Evolutionary conservation across 768 basidiomycete species (phyloP), one percentile per base, ranked within the genome.

Genomic region (Termitomyces eurrhizus): DNA sequence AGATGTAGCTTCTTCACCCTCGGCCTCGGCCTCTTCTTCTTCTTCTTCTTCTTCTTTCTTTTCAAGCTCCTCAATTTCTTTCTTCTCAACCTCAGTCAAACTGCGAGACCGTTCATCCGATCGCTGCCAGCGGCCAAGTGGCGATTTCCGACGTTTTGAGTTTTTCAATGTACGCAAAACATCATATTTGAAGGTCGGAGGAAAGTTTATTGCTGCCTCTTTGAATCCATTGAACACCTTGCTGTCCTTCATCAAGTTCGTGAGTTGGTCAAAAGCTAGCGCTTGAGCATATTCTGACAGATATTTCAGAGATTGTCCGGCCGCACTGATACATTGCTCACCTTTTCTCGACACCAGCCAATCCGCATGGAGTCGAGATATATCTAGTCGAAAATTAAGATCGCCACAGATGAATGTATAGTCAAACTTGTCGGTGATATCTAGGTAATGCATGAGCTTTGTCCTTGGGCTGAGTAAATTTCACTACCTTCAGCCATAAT

Each of bases 141-240:
- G 78, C 9, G 75, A 73, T 39, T 62, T 54, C 41, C 68, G 73
- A 32, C 77, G 75, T 68, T 79, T 81, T 53, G 77, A 67, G 62
- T 77, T 79, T 71, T 85, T 88, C 21, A 80, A 69, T 2, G 82
- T 80, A 29, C 83, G 81, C 57, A 85, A 72, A 7, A 95, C 89
- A 65, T 95, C 89, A 68, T 93, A 94, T 68, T 97, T 97, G 82
- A 95, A 98, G 0, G 95, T 97, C 0, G 95, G 95, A 5, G 93
- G 86, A 64, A 98, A 98, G 66, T 87, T 70, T 61, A 97, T 97
- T 0, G 78, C 74, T 0, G 81, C 92, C 71, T 98, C 95, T 8
- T 75, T 67, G 67, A 97, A 97, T 8, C 93, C 93, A 16, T 77
- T 76, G 65, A 98, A 93, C 3, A 83, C 83, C 8, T 81, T 72